Base-by-base conservation (phyloP, 306 rosid genomes). In the Cicer judaicum region DNA sequence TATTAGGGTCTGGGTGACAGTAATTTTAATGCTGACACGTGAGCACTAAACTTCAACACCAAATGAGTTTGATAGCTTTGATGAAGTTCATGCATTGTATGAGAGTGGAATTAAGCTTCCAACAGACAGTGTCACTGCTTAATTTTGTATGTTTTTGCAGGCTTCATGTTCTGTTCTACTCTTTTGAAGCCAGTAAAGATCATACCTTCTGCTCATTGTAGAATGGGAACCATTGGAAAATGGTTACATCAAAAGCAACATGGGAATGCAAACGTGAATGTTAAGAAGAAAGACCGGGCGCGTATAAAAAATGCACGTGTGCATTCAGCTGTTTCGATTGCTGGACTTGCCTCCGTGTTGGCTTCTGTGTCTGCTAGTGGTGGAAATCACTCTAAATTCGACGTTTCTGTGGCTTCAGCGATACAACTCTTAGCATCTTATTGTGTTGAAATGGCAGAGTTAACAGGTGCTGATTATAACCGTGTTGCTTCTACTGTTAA, bases 361-460 rank as follows among this genome's bases (percentile, higher is more conserved):
- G 99, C 96, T 71, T 86, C 96, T 21, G 86, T 87, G 38, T 88
- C 86, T 1, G 88, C 91, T 29, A 62, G 63, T 5, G 57, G 81
- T 66, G 83, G 60, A 7, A 74, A 85, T 12, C 80, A 83, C 50
- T 87, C 95, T 0, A 94, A 92, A 83, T 84, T 88, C 78, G 85
- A 79, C 77, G 54, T 74, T 40, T 92, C 96, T 64, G 3, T 94
- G 73, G 95, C 96, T 60, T 85, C 96, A 10, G 97, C 99, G 44
- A 87, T 97, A 10, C 90, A 94, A 77, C 90, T 94, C 48, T 79
- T 94, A 78, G 96, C 96, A 1, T 90, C 96, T 10, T 90, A 94
- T 50, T 94, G 97, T 82, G 87, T 92, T 64, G 97, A 92, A 74
- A 82, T 94, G 89, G 97, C 96, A 2, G 93, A 94, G 73, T 40